Conservation (phyloP, 2,329 filamentous ascomycete species). For the Colletotrichum simmondsii region DNA sequence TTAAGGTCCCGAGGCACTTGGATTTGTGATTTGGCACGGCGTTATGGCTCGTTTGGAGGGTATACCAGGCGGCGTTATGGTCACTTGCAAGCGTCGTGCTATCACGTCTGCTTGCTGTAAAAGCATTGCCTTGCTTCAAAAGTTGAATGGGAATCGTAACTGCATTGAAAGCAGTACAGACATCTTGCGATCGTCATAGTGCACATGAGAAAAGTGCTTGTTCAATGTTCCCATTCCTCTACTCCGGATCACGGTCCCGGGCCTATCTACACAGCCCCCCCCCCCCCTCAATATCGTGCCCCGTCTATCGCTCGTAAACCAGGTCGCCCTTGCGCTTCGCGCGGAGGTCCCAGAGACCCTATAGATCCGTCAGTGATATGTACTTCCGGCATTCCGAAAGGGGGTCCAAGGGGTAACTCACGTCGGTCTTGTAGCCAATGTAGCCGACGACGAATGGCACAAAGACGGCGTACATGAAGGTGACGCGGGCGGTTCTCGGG, state of each 20-base stretch:
- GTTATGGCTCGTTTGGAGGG: background rate
- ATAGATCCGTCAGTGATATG: conserved; percentile 36
- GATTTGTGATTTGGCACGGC: background rate
- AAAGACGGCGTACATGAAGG: conserved; percentile 79
- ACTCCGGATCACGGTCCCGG: background rate
- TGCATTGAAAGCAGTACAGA: background rate
- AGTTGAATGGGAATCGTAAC: background rate
- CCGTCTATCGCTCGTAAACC: conserved; percentile 78
- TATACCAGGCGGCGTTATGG: conserved; percentile 3
- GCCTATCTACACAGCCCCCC: conserved; percentile 58
- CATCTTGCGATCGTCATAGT: background rate
- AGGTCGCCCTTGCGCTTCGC: conserved; percentile 90
- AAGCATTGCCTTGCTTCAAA: background rate
- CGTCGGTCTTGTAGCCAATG: conserved; percentile 84
- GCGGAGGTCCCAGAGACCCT: conserved; percentile 89
- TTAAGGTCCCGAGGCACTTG: background rate
- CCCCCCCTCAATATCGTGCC: conserved; percentile 27
- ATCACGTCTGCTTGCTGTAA: background rate
- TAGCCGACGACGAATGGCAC: conserved; percentile 79
- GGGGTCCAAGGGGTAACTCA: conserved; percentile 62
- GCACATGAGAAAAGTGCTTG: background rate
- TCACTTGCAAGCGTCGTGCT: background rate
- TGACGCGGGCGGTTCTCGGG: conserved; percentile 80
- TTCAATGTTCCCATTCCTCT: conserved; percentile 11
- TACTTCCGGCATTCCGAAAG: background rate